Conservation (phyloP, 305 asterid genomes). For the Fraxinus baroniana region DNA sequence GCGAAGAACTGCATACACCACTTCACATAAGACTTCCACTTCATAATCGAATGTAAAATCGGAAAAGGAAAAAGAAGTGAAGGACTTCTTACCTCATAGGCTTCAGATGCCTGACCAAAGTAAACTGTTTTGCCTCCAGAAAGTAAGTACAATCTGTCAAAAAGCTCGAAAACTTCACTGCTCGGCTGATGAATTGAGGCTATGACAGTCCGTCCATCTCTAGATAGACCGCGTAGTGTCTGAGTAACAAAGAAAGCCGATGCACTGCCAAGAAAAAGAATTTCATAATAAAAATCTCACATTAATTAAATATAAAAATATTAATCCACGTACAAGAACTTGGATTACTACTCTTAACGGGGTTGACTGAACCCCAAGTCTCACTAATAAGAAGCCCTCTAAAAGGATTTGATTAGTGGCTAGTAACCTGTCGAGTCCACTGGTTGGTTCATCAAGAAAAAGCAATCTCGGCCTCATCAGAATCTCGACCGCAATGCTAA, state of each 20-base stretch:
- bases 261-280: background rate
- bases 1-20: constrained; percentile 69
- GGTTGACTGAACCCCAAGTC: too few species aligned
- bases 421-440: constrained; percentile 25
- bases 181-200: constrained; percentile 29
- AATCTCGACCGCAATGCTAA: constrained; percentile 26
- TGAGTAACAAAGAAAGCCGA: constrained; percentile 22
- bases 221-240: background rate
- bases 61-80: background rate
- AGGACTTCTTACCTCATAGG: constrained; percentile 1
- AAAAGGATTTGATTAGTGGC: too few species aligned
- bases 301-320: background rate
- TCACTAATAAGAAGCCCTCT: too few species aligned
- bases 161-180: constrained; percentile 27
- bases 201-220: constrained; percentile 17
- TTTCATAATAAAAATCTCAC: too few species aligned
- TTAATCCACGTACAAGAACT: too few species aligned
- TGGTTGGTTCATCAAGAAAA: constrained; percentile 33
- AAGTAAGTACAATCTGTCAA: constrained; percentile 8
- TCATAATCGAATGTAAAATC: background rate
- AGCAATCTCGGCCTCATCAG: constrained; percentile 23
- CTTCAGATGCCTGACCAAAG: constrained; percentile 15
- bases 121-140: constrained; percentile 21
- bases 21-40: constrained; percentile 32
- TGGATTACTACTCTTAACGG: too few species aligned